Percentiles rank a stretch among this genome's conserved stretches.
Conservation (phyloP, 2,329 filamentous ascomycete genomes). For the Tolypocladium cylindrosporum region DNA sequence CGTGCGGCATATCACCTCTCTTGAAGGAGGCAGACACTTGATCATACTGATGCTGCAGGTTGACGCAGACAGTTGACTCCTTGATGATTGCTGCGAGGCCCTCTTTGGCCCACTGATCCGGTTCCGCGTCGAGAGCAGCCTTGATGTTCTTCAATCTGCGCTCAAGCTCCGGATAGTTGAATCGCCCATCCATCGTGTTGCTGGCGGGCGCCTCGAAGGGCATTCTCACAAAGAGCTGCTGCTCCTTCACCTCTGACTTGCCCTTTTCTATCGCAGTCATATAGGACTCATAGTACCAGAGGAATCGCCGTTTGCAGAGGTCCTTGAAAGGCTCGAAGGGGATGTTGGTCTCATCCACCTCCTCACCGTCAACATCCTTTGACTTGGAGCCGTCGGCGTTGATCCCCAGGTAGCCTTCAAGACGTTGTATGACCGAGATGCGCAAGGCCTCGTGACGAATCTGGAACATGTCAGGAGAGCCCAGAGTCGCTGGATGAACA, state of each 20-base stretch:
- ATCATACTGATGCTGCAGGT: slow-evolving; percentile 74
- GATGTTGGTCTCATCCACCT: slow-evolving; percentile 41
- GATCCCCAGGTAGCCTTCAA: slow-evolving; percentile 71
- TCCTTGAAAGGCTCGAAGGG: slow-evolving; percentile 84
- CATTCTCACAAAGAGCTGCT: slow-evolving; percentile 64
- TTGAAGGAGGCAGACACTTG: slow-evolving; percentile 72
- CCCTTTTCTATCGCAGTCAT: slow-evolving; percentile 59
- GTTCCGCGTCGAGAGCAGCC: slow-evolving; percentile 61
- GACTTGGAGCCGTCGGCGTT: slow-evolving; percentile 35
- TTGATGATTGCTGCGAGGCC: slow-evolving; percentile 53
- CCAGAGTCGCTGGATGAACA: neutral
- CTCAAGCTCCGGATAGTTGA: slow-evolving; percentile 69
- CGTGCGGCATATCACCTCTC: slow-evolving; percentile 58
- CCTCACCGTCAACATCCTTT: slow-evolving; percentile 38
- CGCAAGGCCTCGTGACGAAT: slow-evolving; percentile 86
- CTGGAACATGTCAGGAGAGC: slow-evolving; percentile 31
- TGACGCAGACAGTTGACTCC: slow-evolving; percentile 68
- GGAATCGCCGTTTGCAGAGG: slow-evolving; percentile 78
- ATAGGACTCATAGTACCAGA: slow-evolving; percentile 95
- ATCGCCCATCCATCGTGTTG: slow-evolving; percentile 81
- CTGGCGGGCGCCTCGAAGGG: slow-evolving; percentile 63
- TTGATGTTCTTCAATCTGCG: slow-evolving; percentile 60
- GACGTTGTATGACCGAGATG: slow-evolving; percentile 72
- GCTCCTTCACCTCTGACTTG: slow-evolving; percentile 51
- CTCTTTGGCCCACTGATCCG: slow-evolving; percentile 57